Percentiles rank a stretch among this genome's conserved stretches.
Evolutionary conservation across 2,329 filamentous ascomycete genomes (phyloP).

Genomic region (Aspergillus fumigatiaffinis): DNA sequence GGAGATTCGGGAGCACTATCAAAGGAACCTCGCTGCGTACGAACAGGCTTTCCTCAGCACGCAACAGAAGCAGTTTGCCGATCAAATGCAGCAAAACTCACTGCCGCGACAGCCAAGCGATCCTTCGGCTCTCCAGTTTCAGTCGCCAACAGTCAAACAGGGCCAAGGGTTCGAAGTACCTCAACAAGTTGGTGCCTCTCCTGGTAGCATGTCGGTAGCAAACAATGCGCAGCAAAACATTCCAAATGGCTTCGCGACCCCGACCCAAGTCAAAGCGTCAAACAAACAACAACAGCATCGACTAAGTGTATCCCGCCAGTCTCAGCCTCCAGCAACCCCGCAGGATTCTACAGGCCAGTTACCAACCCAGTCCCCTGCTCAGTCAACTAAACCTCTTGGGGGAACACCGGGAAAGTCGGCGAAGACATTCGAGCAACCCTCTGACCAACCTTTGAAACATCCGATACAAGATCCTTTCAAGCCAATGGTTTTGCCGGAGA

Average conservation of each 20-base stretch:
- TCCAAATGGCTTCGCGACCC: conserved; percentile 39
- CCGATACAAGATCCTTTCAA: conserved; percentile 45
- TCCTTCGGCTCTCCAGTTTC: conserved; percentile 41
- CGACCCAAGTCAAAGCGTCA: conserved; percentile 32
- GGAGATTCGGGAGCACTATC: conserved; percentile 69
- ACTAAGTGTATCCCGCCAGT: conserved; percentile 30
- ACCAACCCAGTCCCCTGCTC: conserved; percentile 25
- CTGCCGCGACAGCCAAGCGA: conserved; percentile 38
- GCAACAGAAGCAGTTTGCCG: conserved; percentile 43
- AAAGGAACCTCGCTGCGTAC: conserved; percentile 70
- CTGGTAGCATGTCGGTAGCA: conserved; percentile 25
- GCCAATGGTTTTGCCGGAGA: conserved; percentile 43
- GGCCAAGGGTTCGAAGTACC: conserved; percentile 45
- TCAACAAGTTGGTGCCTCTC: conserved; percentile 31
- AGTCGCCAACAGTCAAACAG: conserved; percentile 45
- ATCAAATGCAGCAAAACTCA: conserved; percentile 41
- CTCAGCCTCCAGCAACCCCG: conserved; percentile 28
- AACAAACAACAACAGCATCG: conserved; percentile 31
- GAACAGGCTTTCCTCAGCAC: conserved; percentile 53
- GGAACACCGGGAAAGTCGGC: conserved; percentile 26
- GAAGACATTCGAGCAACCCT: conserved; percentile 27
- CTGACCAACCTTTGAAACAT: conserved; percentile 31
- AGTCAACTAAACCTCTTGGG: conserved; percentile 23
- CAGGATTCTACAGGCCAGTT: conserved; percentile 27
- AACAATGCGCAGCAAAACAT: conserved; percentile 29